Conservation (phyloP, 179 eudicot species). For the Camellia oleifera region DNA sequence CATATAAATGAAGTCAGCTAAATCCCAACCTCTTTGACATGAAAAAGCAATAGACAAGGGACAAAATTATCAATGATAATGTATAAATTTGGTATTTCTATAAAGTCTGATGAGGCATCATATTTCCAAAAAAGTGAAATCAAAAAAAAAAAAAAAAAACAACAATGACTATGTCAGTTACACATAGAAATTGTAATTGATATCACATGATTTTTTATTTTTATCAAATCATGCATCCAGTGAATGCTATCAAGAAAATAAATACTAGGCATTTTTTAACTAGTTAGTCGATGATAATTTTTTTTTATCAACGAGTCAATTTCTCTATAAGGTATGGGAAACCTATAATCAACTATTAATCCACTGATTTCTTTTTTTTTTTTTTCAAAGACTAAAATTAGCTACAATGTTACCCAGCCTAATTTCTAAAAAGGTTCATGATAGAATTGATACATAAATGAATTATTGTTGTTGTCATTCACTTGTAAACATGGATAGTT, state of each 20-base stretch:
- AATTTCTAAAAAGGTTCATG: not conserved
- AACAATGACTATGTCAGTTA: not conserved
- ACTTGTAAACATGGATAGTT: too few relatives aligned
- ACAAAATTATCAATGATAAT: not conserved
- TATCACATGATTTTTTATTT: not conserved
- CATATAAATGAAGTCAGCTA: not conserved
- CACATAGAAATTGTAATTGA: not conserved
- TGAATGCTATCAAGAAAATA: not conserved
- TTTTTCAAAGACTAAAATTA: not conserved
- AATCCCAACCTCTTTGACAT: not conserved
- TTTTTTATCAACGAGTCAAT: not conserved
- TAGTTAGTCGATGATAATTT: not conserved
- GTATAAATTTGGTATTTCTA: not conserved
- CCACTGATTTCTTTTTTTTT: not conserved
- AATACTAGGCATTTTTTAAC: not conserved
- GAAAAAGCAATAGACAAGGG: not conserved
- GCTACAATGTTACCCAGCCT: not conserved
- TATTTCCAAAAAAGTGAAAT: not conserved
- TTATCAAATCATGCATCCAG: not conserved
- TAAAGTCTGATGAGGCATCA: not conserved
- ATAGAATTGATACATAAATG: not conserved
- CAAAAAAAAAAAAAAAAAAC: not conserved
- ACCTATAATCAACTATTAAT: not conserved
- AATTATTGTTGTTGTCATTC: too few relatives aligned
- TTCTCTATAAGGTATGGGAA: not conserved